These are phyloP conservation scores for Dichomitus squalens DNA, from an alignment of 1,284 basidiomycete genomes.

Conservation along the genomic window DNA sequence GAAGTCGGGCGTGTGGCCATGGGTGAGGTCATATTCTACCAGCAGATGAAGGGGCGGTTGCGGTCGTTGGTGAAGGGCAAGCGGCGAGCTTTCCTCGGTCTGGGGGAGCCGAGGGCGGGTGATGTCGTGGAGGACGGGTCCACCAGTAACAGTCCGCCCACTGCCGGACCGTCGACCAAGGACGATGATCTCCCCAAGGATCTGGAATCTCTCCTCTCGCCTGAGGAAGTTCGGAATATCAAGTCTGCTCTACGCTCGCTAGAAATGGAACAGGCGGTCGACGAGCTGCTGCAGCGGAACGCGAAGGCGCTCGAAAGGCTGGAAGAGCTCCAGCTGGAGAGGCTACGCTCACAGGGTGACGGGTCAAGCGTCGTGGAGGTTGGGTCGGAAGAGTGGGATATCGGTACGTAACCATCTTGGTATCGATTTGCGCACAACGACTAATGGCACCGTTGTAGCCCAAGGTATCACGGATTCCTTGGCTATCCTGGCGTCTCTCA, in stretches of 20 bases:
- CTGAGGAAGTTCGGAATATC: slow-evolving; percentile 54
- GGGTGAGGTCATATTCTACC: slow-evolving; percentile 54
- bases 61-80: slow-evolving; percentile 27
- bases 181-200: slow-evolving; percentile 32
- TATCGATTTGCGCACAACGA: background rate
- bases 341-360: slow-evolving; percentile 50
- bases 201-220: slow-evolving; percentile 55
- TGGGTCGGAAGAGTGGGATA: slow-evolving; percentile 78
- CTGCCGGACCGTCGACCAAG: slow-evolving; percentile 9
- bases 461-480: slow-evolving; percentile 72
- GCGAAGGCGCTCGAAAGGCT: slow-evolving; percentile 60
- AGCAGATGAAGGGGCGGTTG: slow-evolving; percentile 31
- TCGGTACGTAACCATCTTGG: slow-evolving; percentile 49
- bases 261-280: slow-evolving; percentile 66
- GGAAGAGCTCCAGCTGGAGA: slow-evolving; percentile 61
- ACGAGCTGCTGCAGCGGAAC: slow-evolving; percentile 67
- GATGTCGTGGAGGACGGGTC: slow-evolving; percentile 15
- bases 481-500: slow-evolving; percentile 64
- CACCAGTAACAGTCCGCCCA: background rate
- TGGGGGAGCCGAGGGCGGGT: slow-evolving; percentile 5
- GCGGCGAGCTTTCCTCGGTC: slow-evolving; percentile 23
- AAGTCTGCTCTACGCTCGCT: slow-evolving; percentile 58
- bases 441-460: slow-evolving; percentile 44
- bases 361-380: slow-evolving; percentile 52
- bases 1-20: slow-evolving; percentile 63